phyloP scores from a whole-genome alignment of 768 basidiomycete genomes.

The Pleurotus citrinopileatus region DNA sequence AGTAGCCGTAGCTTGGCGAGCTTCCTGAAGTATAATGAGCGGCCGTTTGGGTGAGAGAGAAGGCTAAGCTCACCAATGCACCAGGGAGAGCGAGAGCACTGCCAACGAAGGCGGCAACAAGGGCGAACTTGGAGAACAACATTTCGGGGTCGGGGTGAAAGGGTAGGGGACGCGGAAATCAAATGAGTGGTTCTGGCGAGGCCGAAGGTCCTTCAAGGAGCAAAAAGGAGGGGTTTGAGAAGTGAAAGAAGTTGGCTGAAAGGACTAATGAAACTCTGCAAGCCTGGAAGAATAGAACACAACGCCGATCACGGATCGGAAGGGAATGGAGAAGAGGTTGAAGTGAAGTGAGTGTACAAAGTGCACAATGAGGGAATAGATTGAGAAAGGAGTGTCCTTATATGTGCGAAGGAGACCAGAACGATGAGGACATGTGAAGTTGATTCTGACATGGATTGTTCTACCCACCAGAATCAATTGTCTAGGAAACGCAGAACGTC shows the following conservation, averaged over 20 bases:
- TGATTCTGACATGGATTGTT: neutral
- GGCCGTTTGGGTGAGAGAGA: neutral
- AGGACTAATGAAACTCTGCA: slow-evolving; percentile 1
- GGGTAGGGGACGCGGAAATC: neutral
- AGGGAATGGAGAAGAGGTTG: neutral
- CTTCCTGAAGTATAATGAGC: neutral
- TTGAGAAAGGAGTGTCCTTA: neutral
- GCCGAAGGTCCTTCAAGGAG: neutral
- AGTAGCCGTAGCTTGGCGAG: neutral
- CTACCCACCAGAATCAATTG: no score
- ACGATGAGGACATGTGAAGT: slow-evolving; percentile 4
- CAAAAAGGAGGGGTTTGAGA: neutral
- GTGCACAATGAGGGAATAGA: slow-evolving; percentile 2
- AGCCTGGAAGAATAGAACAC: slow-evolving; percentile 8
- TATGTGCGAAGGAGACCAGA: neutral
- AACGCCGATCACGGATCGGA: slow-evolving; percentile 10
- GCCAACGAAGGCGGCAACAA: slow-evolving; percentile 1
- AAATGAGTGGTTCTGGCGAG: neutral
- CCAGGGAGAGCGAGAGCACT: neutral
- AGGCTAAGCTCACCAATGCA: neutral
- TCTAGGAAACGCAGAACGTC: neutral
- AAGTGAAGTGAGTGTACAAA: slow-evolving; percentile 9
- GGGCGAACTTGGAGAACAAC: slow-evolving; percentile 7
- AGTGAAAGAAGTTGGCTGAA: slow-evolving; percentile 4
- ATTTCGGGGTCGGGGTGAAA: neutral